Percentiles rank a stretch among this genome's conserved stretches.
These are phyloP conservation scores for Bothriochloa decipiens DNA, from an alignment of 176 grass and related monocot species.

Conservation along the genomic window DNA sequence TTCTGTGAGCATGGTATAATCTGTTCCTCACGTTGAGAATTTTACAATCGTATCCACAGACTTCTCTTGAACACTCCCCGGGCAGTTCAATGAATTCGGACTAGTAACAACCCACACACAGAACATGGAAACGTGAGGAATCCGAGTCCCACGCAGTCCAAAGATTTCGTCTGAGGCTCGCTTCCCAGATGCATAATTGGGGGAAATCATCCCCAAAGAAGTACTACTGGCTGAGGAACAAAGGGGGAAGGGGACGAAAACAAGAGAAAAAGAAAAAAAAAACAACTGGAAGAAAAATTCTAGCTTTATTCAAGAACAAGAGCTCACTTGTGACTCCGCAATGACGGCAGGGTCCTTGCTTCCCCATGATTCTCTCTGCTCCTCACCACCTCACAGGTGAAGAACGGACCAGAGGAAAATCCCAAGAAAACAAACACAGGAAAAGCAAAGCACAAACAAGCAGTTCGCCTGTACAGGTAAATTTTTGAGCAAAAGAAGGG, in stretches of 20 bases:
- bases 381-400: slow-evolving; percentile 49
- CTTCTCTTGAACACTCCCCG: slow-evolving; percentile 4
- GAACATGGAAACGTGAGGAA: slow-evolving; percentile 42
- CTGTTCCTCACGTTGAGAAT: slow-evolving; percentile 37
- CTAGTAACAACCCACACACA: slow-evolving; percentile 40
- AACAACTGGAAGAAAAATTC: slow-evolving; percentile 43
- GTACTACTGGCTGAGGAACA: slow-evolving; percentile 35
- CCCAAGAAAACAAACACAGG: slow-evolving; percentile 19
- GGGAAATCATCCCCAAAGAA: slow-evolving; percentile 29
- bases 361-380: slow-evolving; percentile 66
- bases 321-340: slow-evolving; percentile 99
- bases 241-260: slow-evolving; percentile 26
- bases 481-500: slow-evolving; percentile 51
- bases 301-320: slow-evolving; percentile 57
- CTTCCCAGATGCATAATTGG: slow-evolving; percentile 60
- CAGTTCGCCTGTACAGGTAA: slow-evolving; percentile 45
- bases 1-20: slow-evolving; percentile 28
- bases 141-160: not conserved
- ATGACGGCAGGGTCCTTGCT: slow-evolving; percentile 96
- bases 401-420: slow-evolving; percentile 49
- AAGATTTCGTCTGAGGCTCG: slow-evolving; percentile 48
- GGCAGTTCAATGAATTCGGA: slow-evolving; percentile 29
- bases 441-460: slow-evolving; percentile 48
- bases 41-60: slow-evolving; percentile 41
- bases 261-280: slow-evolving; percentile 5